These are phyloP conservation scores for Diutina neorugosa DNA, from an alignment of 1,139 yeast species.

Conservation along the genomic window DNA sequence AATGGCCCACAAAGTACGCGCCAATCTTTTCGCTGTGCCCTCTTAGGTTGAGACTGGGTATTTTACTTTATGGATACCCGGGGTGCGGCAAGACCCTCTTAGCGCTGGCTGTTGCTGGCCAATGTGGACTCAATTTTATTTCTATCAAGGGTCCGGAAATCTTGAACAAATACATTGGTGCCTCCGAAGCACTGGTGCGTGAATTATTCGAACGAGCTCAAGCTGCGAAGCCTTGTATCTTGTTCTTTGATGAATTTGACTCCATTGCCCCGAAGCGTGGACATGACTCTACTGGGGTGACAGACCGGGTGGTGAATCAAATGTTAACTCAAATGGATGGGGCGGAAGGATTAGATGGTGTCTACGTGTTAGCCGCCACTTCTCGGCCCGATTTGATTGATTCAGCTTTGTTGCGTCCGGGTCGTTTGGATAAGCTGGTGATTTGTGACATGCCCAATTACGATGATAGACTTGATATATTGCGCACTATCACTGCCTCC, in stretches of 20 bases:
- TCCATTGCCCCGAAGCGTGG: constrained; percentile 98
- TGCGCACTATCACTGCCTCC: constrained; percentile 46
- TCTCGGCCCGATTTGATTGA: constrained; percentile 92
- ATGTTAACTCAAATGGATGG: constrained; percentile 98
- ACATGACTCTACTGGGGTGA: constrained; percentile 95
- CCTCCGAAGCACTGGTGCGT: constrained; percentile 89
- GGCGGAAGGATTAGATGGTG: constrained; percentile 96
- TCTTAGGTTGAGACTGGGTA: constrained; percentile 75
- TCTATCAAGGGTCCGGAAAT: constrained; percentile 96
- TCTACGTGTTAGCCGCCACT: constrained; percentile 92
- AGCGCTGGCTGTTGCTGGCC: constrained; percentile 90
- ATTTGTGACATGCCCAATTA: constrained; percentile 76
- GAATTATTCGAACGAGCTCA: constrained; percentile 91
- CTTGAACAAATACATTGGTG: constrained; percentile 91
- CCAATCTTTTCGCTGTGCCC: constrained; percentile 89
- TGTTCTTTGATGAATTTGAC: constrained; percentile 93
- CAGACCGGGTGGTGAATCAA: constrained; percentile 95
- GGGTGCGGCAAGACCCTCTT: constrained; percentile 94
- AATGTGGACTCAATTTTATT: constrained; percentile 88
- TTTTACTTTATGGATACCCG: constrained; percentile 86
- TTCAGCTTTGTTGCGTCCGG: constrained; percentile 89
- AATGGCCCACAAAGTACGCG: constrained; percentile 95
- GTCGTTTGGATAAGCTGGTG: constrained; percentile 85
- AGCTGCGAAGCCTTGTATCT: constrained; percentile 86
- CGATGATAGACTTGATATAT: constrained; percentile 64